Evolutionary conservation across 805 yeast genomes (phyloP).

Genomic region (Barnettozyma botsteinii): DNA sequence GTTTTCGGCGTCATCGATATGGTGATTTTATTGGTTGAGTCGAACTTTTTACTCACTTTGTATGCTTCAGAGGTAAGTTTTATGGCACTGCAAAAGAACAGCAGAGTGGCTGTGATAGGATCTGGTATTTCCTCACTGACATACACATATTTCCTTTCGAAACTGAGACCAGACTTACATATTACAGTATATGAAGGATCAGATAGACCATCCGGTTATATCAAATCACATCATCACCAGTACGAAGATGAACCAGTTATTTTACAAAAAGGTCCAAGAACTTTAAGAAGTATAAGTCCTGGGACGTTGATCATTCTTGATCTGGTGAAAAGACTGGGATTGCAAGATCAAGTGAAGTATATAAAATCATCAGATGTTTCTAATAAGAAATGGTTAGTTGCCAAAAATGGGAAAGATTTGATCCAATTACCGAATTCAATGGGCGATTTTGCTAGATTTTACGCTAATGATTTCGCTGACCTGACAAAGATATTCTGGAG

Average conservation of each 20-base stretch:
- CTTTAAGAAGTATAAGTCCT: slow-evolving; percentile 74
- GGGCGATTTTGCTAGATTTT: slow-evolving; percentile 30
- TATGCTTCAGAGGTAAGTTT: too few species aligned
- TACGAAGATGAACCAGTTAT: slow-evolving; percentile 24
- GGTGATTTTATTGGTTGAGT: too few species aligned
- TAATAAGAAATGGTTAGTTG: slow-evolving; percentile 64
- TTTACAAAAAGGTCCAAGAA: slow-evolving; percentile 88
- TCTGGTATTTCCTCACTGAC: slow-evolving; percentile 86
- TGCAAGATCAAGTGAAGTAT: slow-evolving; percentile 47
- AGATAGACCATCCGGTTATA: slow-evolving; percentile 72
- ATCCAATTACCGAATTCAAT: slow-evolving; percentile 48
- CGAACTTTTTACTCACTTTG: too few species aligned
- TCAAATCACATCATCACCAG: slow-evolving; percentile 41
- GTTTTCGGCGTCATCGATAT: too few species aligned
- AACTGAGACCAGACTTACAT: slow-evolving; percentile 69
- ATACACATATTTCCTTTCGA: slow-evolving; percentile 60
- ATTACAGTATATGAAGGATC: slow-evolving; percentile 58
- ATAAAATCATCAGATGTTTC: slow-evolving; percentile 55
- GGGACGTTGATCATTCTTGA: slow-evolving; percentile 72
- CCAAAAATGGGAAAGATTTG: slow-evolving; percentile 35
- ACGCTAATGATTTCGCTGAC: slow-evolving; percentile 30
- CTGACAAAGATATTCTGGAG: slow-evolving; percentile 42
- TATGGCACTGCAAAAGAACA: slow-evolving; percentile 13
- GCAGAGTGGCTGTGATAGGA: slow-evolving; percentile 70
- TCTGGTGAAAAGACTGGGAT: slow-evolving; percentile 41